phyloP scores from a whole-genome alignment of 2,329 filamentous ascomycete species.

The Calycina herbarum region DNA sequence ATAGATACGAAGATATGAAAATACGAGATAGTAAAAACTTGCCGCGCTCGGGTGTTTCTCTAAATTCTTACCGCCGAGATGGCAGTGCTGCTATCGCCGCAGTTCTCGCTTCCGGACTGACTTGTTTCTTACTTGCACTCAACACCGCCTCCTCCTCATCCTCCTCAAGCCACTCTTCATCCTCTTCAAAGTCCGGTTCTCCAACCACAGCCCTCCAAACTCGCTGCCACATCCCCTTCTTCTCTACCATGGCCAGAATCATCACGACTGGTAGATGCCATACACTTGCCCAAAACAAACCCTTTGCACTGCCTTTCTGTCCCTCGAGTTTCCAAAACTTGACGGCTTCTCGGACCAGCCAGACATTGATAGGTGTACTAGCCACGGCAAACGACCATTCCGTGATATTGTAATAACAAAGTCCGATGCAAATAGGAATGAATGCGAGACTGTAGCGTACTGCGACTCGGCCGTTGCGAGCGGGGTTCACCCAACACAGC shows the following conservation, averaged over 20 bases:
- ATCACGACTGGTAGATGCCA: constrained; percentile 92
- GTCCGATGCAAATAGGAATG: constrained; percentile 78
- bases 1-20: constrained; percentile 3
- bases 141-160: constrained; percentile 43
- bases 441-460: constrained; percentile 83
- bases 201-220: constrained; percentile 72
- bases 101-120: constrained; percentile 2
- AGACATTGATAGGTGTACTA: constrained; percentile 79
- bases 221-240: constrained; percentile 87
- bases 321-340: constrained; percentile 80
- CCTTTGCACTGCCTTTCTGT: constrained; percentile 74
- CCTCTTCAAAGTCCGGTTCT: constrained; percentile 54
- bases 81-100: constrained; percentile 14
- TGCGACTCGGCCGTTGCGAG: constrained; percentile 81
- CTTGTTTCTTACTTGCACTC: constrained; percentile 10
- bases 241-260: constrained; percentile 86
- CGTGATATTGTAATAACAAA: constrained; percentile 79
- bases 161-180: constrained; percentile 58
- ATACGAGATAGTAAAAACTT: background rate
- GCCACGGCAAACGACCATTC: constrained; percentile 82
- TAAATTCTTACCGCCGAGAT: background rate
- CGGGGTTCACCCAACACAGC: constrained; percentile 86
- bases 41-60: too few relatives aligned
- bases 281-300: constrained; percentile 94
- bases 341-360: constrained; percentile 79